Evolutionary conservation across 768 basidiomycete genomes (phyloP).

Genomic region (Lyophyllum semitale): DNA sequence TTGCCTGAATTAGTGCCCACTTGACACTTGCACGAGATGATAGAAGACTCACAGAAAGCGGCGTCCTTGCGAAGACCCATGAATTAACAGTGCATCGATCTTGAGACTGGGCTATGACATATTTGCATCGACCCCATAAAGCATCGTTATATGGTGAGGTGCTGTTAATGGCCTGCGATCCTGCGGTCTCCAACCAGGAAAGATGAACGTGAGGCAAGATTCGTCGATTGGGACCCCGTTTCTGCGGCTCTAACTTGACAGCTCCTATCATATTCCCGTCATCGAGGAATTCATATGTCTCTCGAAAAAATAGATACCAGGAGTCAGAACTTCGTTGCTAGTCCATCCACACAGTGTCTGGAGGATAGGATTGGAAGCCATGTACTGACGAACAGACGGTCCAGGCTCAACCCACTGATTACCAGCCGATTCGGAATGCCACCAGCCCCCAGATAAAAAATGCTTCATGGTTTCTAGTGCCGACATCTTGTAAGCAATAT

Average conservation of each 20-base stretch:
- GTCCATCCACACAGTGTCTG: conserved; percentile 20
- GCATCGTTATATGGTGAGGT: not conserved
- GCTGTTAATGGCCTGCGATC: conserved; percentile 14
- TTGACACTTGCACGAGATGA: not conserved
- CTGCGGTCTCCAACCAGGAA: conserved; percentile 13
- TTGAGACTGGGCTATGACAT: conserved; percentile 16
- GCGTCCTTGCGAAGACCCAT: conserved; percentile 26
- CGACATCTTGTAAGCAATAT: conserved; percentile 36
- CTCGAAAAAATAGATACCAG: conserved; percentile 6
- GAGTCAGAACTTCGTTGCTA: not conserved
- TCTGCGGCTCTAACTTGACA: conserved; percentile 12
- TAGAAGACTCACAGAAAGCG: conserved; percentile 9
- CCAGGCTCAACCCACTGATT: conserved; percentile 17
- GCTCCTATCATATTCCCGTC: not conserved
- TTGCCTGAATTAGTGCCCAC: not conserved
- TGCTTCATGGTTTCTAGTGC: conserved; percentile 19
- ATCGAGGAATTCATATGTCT: not conserved
- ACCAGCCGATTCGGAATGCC: conserved; percentile 5
- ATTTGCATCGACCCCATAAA: conserved; percentile 16
- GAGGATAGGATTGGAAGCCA: conserved; percentile 13
- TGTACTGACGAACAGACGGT: conserved; percentile 16
- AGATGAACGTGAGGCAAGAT: not conserved
- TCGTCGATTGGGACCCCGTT: conserved; percentile 1
- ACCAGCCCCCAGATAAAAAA: conserved; percentile 29
- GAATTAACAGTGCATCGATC: conserved; percentile 22